Percentiles rank a stretch among this genome's conserved stretches.
Evolutionary conservation across 352 stramenopile species (phyloP).

Genomic region (Globisporangium solare): DNA sequence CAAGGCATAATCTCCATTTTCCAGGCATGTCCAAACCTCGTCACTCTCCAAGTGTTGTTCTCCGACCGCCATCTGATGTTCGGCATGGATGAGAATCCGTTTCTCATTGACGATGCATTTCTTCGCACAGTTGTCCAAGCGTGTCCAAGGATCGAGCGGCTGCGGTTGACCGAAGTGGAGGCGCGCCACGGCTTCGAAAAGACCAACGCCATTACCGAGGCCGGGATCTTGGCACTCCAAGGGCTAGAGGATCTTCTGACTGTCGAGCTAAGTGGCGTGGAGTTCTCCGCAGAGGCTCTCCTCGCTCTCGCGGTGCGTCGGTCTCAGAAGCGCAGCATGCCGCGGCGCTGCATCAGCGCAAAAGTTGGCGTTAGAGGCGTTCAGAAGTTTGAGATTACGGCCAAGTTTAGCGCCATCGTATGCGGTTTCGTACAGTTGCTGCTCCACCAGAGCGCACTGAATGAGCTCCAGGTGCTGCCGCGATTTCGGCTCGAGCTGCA

Average conservation of each 20-base stretch:
- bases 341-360: slow-evolving; percentile 13
- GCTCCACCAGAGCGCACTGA: neutral
- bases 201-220: slow-evolving; percentile 21
- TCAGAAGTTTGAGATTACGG: slow-evolving; percentile 16
- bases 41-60: slow-evolving; percentile 17
- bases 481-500: slow-evolving; percentile 19
- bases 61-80: slow-evolving; percentile 26
- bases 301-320: slow-evolving; percentile 9
- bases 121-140: slow-evolving; percentile 10
- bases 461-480: slow-evolving; percentile 1
- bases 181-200: slow-evolving; percentile 22
- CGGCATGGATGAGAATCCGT: slow-evolving; percentile 11
- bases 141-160: slow-evolving; percentile 16
- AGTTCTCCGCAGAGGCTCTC: slow-evolving; percentile 14
- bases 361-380: slow-evolving; percentile 18
- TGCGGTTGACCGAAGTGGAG: slow-evolving; percentile 18
- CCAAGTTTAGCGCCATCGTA: slow-evolving; percentile 19
- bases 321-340: slow-evolving; percentile 1
- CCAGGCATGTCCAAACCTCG: slow-evolving; percentile 20
- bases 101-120: slow-evolving; percentile 24
- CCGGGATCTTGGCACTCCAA: slow-evolving; percentile 13
- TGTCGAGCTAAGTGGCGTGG: slow-evolving; percentile 20
- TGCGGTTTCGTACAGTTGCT: slow-evolving; percentile 5
- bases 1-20: slow-evolving; percentile 18
- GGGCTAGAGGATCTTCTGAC: slow-evolving; percentile 10